Evolutionary conservation across 176 grass and related monocot genomes (phyloP).

Genomic region (Aegilops sharonensis): DNA sequence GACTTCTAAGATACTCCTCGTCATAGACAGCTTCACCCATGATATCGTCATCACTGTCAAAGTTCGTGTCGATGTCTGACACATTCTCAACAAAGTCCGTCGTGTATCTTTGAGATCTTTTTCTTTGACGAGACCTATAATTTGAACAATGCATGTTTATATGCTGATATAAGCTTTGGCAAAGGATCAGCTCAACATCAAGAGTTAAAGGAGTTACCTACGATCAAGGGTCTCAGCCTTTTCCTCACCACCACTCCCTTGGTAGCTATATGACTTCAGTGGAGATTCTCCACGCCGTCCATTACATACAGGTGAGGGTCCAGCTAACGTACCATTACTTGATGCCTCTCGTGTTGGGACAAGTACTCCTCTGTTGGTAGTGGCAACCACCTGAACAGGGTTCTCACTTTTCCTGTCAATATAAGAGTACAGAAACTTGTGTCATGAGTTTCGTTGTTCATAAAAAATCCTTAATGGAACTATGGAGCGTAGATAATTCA

Average conservation of each 20-base stretch:
- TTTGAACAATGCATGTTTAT: not conserved
- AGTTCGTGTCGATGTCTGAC: constrained; percentile 50
- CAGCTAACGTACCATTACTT: constrained; percentile 47
- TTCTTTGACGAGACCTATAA: constrained; percentile 67
- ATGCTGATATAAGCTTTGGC: not conserved
- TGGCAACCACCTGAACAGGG: constrained; percentile 43
- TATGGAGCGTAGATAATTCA: constrained; percentile 25
- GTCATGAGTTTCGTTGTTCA: constrained; percentile 21
- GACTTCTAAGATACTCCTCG: constrained; percentile 82
- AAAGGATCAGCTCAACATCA: not conserved
- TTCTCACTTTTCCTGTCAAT: constrained; percentile 59
- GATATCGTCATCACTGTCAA: constrained; percentile 84
- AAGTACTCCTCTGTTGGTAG: constrained; percentile 46
- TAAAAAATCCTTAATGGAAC: not conserved
- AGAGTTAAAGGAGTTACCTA: constrained; percentile 49
- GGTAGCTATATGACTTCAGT: constrained; percentile 40
- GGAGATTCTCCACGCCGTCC: constrained; percentile 52
- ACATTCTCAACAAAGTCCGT: constrained; percentile 80
- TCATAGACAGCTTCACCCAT: constrained; percentile 95
- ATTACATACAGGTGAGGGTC: constrained; percentile 47
- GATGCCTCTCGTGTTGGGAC: constrained; percentile 35
- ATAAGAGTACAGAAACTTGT: constrained; percentile 30
- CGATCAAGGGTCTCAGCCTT: constrained; percentile 59
- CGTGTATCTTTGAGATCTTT: constrained; percentile 70
- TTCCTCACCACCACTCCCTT: constrained; percentile 47